These are phyloP conservation scores for Jackrogersella multiformis DNA, from an alignment of 495 filamentous ascomycete species.

Conservation along the genomic window DNA sequence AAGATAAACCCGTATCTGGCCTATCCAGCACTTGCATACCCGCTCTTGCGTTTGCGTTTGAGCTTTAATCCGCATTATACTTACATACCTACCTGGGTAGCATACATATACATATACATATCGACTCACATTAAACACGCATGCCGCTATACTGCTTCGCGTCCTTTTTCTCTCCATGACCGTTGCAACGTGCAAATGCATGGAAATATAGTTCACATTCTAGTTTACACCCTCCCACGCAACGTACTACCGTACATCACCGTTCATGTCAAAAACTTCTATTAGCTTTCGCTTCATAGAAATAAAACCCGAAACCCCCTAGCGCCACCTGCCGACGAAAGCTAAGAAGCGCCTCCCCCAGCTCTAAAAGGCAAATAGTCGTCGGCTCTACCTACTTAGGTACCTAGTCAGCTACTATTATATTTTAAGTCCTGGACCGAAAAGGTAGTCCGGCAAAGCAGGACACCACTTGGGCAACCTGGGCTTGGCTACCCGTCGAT, in stretches of 20 bases:
- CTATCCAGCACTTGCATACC: conserved; percentile 45
- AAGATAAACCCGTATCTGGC: conserved; percentile 43
- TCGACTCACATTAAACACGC: neutral
- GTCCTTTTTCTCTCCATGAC: conserved; percentile 9
- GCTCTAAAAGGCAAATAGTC: conserved; percentile 27
- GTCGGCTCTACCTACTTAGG: conserved; percentile 21
- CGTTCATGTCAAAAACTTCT: conserved; percentile 1
- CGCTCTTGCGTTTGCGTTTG: conserved; percentile 41
- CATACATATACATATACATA: neutral
- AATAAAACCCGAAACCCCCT: conserved; percentile 28
- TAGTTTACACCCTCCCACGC: neutral
- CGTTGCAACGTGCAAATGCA: conserved; percentile 31
- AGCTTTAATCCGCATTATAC: conserved; percentile 39
- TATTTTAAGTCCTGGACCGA: conserved; percentile 25
- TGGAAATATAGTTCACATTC: conserved; percentile 11
- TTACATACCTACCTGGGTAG: neutral
- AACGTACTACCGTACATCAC: conserved; percentile 3
- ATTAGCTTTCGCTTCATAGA: conserved; percentile 19
- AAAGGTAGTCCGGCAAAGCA: conserved; percentile 40
- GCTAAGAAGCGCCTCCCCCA: conserved; percentile 16
- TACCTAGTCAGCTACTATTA: conserved; percentile 26
- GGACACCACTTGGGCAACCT: conserved; percentile 37
- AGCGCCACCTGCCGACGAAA: conserved; percentile 21
- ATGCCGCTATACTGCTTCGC: conserved; percentile 32
- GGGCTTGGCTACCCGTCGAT: conserved; percentile 41